Percentiles rank a stretch among this genome's conserved stretches.
Conservation (phyloP, 495 filamentous ascomycete genomes). For the Penicillium arizonense region DNA sequence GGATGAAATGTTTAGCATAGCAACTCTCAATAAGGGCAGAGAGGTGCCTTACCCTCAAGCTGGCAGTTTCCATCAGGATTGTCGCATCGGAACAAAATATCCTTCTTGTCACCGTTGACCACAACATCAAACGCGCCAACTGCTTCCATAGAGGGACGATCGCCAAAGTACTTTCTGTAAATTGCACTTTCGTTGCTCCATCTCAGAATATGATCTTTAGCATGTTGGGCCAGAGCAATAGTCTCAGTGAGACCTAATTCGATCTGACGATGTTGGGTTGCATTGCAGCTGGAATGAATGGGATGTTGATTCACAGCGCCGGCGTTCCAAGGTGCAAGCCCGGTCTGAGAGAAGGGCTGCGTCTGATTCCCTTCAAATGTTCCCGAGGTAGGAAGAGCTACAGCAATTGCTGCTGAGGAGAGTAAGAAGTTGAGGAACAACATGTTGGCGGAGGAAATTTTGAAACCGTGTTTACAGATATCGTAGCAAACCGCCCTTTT, state of each 20-base stretch:
- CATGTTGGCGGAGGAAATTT: not conserved
- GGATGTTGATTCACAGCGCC: conserved; percentile 30
- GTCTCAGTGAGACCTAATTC: conserved; percentile 47
- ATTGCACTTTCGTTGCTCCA: conserved; percentile 49
- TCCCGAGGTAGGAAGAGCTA: conserved; percentile 9
- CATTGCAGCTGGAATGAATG: conserved; percentile 57
- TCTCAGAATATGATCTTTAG: conserved; percentile 45
- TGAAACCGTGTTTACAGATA: not conserved
- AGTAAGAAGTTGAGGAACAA: not conserved
- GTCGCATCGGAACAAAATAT: conserved; percentile 56
- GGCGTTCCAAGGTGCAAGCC: conserved; percentile 16
- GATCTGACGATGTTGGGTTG: conserved; percentile 48
- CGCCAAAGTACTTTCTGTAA: conserved; percentile 58
- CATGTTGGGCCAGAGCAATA: conserved; percentile 46
- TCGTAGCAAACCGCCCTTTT: too few species aligned
- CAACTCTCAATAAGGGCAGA: not conserved
- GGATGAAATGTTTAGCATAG: conserved; percentile 1
- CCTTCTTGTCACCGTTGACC: conserved; percentile 43
- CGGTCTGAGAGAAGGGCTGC: conserved; percentile 8
- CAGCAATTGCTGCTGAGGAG: conserved; percentile 2
- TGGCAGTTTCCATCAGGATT: conserved; percentile 57
- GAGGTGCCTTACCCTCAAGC: conserved; percentile 32
- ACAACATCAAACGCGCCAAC: conserved; percentile 54
- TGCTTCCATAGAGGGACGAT: conserved; percentile 43
- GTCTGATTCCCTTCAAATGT: not conserved